Conservation (phyloP, 1,284 basidiomycete genomes). For the Papiliotrema nemorosa region DNA sequence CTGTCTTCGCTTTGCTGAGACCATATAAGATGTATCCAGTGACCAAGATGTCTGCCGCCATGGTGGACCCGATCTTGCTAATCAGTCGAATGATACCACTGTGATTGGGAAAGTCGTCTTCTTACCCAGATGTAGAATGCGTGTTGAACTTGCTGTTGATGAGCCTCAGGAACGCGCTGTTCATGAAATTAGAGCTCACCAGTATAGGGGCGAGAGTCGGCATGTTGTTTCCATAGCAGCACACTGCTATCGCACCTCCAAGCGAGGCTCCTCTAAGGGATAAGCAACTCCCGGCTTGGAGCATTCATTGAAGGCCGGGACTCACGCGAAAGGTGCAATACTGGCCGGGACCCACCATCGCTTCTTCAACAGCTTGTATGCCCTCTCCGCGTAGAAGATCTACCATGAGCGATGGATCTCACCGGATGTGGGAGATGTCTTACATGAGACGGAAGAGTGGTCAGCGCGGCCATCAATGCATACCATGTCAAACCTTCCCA, state of each 20-base stretch:
- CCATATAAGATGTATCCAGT: constrained; percentile 1
- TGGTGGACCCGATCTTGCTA: neutral
- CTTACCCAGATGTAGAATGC: constrained; percentile 6
- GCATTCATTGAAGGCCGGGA: too few species aligned
- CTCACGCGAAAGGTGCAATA: neutral
- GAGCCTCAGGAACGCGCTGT: neutral
- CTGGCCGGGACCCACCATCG: neutral
- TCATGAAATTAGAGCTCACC: too few species aligned
- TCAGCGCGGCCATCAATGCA: neutral
- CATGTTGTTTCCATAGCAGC: too few species aligned
- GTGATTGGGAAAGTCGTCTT: too few species aligned
- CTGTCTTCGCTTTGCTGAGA: constrained; percentile 2
- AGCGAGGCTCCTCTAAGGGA: too few species aligned
- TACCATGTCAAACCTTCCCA: neutral
- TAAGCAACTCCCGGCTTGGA: too few species aligned
- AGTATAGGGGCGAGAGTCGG: too few species aligned
- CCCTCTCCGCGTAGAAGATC: constrained; percentile 4
- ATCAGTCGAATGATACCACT: too few species aligned
- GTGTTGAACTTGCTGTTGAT: too few species aligned
- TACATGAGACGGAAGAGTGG: neutral
- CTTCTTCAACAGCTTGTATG: neutral
- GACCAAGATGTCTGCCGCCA: constrained; percentile 2
- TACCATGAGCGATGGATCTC: neutral
- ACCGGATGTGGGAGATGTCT: too few species aligned
- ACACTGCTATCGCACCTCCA: too few species aligned